phyloP scores from a whole-genome alignment of 192 early-diverging fungal genomes.

The Cladochytrium replicatum region DNA sequence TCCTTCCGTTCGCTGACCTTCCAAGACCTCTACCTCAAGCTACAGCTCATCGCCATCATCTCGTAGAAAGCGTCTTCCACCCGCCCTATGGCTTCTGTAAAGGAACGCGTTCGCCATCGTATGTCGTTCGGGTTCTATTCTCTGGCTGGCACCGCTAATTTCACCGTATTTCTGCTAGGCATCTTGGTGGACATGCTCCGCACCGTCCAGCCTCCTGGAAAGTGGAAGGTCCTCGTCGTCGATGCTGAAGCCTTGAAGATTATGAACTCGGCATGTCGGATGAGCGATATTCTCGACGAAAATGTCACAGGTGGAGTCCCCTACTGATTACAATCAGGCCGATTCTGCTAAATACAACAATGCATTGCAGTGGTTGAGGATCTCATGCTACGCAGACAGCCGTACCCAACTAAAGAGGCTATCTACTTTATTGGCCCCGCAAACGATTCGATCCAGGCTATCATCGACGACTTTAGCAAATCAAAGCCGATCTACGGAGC shows the following conservation, averaged over 20 bases:
- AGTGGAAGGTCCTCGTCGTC: constrained; percentile 40
- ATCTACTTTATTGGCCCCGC: constrained; percentile 47
- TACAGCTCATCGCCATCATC: too few relatives aligned
- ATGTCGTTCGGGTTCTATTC: too few relatives aligned
- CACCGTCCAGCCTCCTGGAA: too few relatives aligned
- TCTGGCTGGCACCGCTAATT: too few relatives aligned
- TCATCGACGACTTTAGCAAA: constrained; percentile 40
- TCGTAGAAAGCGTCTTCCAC: too few relatives aligned
- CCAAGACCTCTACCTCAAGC: too few relatives aligned
- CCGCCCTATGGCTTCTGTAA: too few relatives aligned
- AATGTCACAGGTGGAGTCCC: constrained; percentile 32
- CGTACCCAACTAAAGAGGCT: constrained; percentile 41
- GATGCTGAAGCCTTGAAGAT: constrained; percentile 25
- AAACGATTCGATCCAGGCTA: constrained; percentile 27
- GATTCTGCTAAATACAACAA: background rate
- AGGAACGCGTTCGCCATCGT: too few relatives aligned
- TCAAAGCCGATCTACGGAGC: constrained; percentile 35
- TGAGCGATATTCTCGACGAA: constrained; percentile 26
- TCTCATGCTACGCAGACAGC: constrained; percentile 31
- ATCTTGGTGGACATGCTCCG: too few relatives aligned
- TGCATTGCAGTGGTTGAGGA: constrained; percentile 35
- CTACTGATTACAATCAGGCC: background rate
- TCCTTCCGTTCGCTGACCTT: too few relatives aligned
- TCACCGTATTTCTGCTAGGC: too few relatives aligned
- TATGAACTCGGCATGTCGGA: constrained; percentile 17